Evolutionary conservation across 108 stramenopile species (phyloP).

Genomic region (Cyclotella sp.): DNA sequence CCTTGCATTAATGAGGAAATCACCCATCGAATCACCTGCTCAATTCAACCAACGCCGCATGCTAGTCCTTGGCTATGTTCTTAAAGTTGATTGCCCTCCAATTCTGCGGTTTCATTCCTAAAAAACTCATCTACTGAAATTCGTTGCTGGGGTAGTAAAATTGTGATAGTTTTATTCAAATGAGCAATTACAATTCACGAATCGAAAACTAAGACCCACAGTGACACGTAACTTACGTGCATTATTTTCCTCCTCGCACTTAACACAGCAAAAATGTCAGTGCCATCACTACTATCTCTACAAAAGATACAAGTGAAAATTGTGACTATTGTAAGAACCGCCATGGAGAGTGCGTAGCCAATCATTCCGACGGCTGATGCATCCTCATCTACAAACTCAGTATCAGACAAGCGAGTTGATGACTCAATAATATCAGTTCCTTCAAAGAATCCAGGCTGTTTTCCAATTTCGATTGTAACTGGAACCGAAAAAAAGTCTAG

Average conservation of each 20-base stretch:
- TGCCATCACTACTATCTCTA: conserved; percentile 43
- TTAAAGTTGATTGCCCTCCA: conserved; percentile 16
- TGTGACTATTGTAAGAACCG: conserved; percentile 16
- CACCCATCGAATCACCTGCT: no score
- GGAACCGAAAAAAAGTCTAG: conserved; percentile 85
- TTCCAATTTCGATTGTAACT: conserved; percentile 62
- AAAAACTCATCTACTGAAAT: conserved; percentile 49
- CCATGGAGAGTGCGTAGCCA: conserved; percentile 27
- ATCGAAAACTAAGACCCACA: not conserved
- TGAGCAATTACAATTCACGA: not conserved
- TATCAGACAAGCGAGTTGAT: conserved; percentile 35
- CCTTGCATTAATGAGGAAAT: no score
- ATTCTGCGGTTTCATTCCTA: conserved; percentile 19
- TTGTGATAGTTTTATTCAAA: not conserved
- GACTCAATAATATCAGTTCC: conserved; percentile 24
- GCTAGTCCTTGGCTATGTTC: no score
- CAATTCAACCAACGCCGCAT: no score
- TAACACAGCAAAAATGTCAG: conserved; percentile 22
- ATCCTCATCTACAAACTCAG: not conserved
- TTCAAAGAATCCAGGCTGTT: conserved; percentile 35
- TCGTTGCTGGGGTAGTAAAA: conserved; percentile 15
- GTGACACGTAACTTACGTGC: conserved; percentile 9
- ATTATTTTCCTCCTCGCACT: conserved; percentile 11
- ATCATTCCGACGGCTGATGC: conserved; percentile 2
- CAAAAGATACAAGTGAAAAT: conserved; percentile 39